phyloP scores from a whole-genome alignment of 139 green algal genomes.

The Coelastrella sp. region DNA sequence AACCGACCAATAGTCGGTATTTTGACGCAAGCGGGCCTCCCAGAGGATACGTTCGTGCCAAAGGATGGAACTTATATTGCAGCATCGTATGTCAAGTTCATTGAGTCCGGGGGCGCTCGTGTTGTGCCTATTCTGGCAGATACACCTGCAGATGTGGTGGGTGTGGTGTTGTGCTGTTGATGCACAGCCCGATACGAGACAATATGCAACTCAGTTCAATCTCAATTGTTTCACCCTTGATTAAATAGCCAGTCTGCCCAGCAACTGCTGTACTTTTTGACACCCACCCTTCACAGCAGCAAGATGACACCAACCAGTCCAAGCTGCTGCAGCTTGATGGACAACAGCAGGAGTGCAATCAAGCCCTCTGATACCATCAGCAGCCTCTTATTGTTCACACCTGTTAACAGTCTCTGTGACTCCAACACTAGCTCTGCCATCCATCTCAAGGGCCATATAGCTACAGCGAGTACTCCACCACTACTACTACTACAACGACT shows the following conservation, averaged over 20 bases:
- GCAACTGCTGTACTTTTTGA: too few species aligned
- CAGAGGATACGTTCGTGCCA: conserved; percentile 42
- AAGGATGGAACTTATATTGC: conserved; percentile 41
- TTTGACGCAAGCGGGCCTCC: conserved; percentile 20
- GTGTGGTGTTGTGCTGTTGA: not conserved
- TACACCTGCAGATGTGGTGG: conserved; percentile 54
- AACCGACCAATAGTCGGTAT: conserved; percentile 40
- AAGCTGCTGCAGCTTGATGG: too few species aligned
- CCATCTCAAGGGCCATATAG: too few species aligned
- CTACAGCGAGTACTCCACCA: too few species aligned
- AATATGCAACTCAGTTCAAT: not conserved
- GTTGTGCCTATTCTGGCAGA: conserved; percentile 85
- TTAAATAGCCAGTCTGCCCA: too few species aligned
- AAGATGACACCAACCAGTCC: not conserved
- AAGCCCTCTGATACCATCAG: not conserved
- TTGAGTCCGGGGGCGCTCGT: conserved; percentile 77
- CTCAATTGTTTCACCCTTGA: not conserved
- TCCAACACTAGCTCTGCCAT: too few species aligned
- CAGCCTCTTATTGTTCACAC: too few species aligned
- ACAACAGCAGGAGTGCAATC: too few species aligned
- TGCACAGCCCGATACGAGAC: not conserved
- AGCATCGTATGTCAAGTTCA: conserved; percentile 77
- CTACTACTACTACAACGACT: too few species aligned
- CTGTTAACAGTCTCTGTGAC: too few species aligned
- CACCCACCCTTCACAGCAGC: not conserved